A percentile compares a stretch with the other conserved stretches of the same genome.
phyloP scores from a whole-genome alignment of 2,329 filamentous ascomycete species.

The Ophiocordyceps polyrhachis-furcata region DNA sequence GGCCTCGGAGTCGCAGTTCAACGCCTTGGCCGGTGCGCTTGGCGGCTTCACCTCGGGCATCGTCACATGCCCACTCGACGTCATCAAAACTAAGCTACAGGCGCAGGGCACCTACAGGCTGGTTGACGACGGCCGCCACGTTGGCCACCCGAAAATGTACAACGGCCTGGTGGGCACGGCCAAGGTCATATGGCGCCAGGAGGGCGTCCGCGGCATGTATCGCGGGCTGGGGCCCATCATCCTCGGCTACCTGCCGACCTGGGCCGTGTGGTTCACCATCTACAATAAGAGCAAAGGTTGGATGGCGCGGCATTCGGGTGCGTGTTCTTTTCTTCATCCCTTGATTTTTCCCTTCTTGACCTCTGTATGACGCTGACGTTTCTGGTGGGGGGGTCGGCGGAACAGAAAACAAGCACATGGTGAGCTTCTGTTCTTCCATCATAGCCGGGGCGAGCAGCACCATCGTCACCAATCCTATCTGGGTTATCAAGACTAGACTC shows the following conservation, averaged over 20 bases:
- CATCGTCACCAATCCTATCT: constrained; percentile 89
- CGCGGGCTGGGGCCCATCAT: constrained; percentile 87
- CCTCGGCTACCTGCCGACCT: constrained; percentile 87
- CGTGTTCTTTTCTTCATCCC: constrained; percentile 1
- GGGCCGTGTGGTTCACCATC: constrained; percentile 95
- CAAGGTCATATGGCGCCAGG: constrained; percentile 66
- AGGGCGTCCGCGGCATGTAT: constrained; percentile 81
- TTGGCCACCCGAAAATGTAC: constrained; percentile 46
- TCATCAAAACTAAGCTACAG: constrained; percentile 97
- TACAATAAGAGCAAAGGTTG: constrained; percentile 78
- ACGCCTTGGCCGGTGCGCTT: constrained; percentile 70
- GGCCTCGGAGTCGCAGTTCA: constrained; percentile 48
- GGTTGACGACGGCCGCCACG: constrained; percentile 27
- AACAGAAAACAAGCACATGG: constrained; percentile 53
- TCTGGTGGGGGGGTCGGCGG: background rate
- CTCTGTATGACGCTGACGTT: background rate
- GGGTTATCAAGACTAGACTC: constrained; percentile 96
- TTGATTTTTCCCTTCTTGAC: background rate
- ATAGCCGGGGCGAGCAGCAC: constrained; percentile 85
- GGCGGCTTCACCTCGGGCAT: constrained; percentile 87
- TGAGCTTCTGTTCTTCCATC: constrained; percentile 79
- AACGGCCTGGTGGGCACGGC: constrained; percentile 77
- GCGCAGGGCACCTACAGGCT: constrained; percentile 70
- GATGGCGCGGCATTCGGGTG: constrained; percentile 49
- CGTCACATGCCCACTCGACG: constrained; percentile 90